A percentile compares a stretch with the other conserved stretches of the same genome.
Conservation (phyloP, 2,329 filamentous ascomycete genomes). For the Pseudogymnoascus sp. region DNA sequence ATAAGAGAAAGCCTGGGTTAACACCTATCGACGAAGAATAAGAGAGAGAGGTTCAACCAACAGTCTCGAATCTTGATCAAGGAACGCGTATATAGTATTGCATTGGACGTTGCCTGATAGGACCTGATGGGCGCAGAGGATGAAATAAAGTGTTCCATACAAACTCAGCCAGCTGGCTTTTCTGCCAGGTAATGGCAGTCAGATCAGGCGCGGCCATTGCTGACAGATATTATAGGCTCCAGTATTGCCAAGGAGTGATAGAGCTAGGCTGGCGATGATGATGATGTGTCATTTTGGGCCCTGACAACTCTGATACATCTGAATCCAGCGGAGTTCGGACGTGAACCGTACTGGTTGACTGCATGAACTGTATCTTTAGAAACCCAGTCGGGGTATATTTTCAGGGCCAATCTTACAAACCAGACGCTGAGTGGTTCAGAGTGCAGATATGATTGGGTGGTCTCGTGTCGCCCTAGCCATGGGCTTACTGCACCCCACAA, state of each 20-base stretch:
- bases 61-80: neutral
- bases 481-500: neutral
- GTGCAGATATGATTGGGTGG: neutral
- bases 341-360: neutral
- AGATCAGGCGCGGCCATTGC: neutral
- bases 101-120: neutral
- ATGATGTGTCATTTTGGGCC: neutral
- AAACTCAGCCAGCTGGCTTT: neutral
- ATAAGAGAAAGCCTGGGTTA: neutral
- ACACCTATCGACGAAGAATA: neutral
- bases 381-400: neutral
- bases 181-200: neutral
- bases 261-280: neutral
- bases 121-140: neutral
- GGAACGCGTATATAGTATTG: neutral
- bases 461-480: neutral
- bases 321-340: neutral
- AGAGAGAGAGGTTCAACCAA: neutral
- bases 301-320: neutral
- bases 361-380: neutral
- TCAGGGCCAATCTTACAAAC: neutral
- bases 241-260: neutral
- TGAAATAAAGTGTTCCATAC: neutral
- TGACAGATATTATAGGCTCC: neutral
- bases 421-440: neutral